phyloP scores from a whole-genome alignment of 2,329 filamentous ascomycete genomes.

The Aureobasidium namibiae region DNA sequence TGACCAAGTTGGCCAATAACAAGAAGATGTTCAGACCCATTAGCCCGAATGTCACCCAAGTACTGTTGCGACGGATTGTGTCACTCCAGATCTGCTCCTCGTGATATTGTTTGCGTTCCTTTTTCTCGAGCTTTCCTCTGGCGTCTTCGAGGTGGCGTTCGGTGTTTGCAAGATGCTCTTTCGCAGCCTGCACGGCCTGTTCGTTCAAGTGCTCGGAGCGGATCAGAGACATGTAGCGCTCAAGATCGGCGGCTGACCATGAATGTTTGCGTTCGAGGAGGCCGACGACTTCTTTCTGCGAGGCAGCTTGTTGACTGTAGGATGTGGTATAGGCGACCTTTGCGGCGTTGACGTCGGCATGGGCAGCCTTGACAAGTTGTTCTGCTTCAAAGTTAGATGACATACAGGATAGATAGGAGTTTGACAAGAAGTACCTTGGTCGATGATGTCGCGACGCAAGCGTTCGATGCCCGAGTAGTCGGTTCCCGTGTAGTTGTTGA shows the following conservation, averaged over 20 bases:
- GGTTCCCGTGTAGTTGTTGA: slow-evolving; percentile 88
- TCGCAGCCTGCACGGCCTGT: slow-evolving; percentile 65
- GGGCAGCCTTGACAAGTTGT: slow-evolving; percentile 48
- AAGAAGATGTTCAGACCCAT: slow-evolving; percentile 95
- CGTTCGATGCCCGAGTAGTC: slow-evolving; percentile 80
- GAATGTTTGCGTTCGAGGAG: slow-evolving; percentile 88
- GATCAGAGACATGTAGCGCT: slow-evolving; percentile 90
- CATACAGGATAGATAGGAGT: neutral
- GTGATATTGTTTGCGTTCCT: slow-evolving; percentile 86
- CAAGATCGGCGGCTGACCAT: slow-evolving; percentile 79
- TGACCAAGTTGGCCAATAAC: slow-evolving; percentile 76
- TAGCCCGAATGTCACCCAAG: slow-evolving; percentile 95
- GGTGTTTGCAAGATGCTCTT: slow-evolving; percentile 62
- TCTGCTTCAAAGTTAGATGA: slow-evolving; percentile 32
- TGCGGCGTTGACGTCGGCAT: slow-evolving; percentile 58
- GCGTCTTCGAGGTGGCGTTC: slow-evolving; percentile 76
- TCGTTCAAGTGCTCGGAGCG: slow-evolving; percentile 90
- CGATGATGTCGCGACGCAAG: slow-evolving; percentile 69
- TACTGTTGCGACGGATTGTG: slow-evolving; percentile 90
- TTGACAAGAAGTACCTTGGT: slow-evolving; percentile 42
- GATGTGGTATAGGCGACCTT: slow-evolving; percentile 75
- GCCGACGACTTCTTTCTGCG: slow-evolving; percentile 91
- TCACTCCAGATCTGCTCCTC: slow-evolving; percentile 99
- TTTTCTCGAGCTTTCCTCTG: slow-evolving; percentile 64
- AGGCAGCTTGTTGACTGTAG: slow-evolving; percentile 72